A percentile compares a stretch with the other conserved stretches of the same genome.
phyloP scores from a whole-genome alignment of 2,329 filamentous ascomycete genomes.

The Ceratocystiopsis brevicomis region DNA sequence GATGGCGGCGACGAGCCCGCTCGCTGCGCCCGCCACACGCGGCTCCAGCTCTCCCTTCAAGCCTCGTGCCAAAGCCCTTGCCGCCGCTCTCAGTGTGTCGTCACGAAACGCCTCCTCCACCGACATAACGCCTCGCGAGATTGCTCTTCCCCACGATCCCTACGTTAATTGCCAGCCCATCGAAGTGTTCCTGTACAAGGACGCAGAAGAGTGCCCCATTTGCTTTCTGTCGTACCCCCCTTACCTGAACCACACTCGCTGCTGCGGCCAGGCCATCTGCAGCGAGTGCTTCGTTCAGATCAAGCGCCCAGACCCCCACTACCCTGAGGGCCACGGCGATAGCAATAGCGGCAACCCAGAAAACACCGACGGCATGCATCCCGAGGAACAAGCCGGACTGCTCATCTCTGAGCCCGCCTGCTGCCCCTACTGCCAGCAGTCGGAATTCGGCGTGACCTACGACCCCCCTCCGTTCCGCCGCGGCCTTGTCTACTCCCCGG shows the following conservation, averaged over 20 bases:
- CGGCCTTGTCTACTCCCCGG: constrained; percentile 51
- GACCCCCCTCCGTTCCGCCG: constrained; percentile 73
- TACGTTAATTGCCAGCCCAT: constrained; percentile 88
- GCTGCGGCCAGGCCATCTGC: constrained; percentile 90
- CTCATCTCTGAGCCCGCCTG: constrained; percentile 80
- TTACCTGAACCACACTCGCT: constrained; percentile 82
- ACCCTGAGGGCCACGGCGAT: constrained; percentile 56
- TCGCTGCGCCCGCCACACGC: too few relatives aligned
- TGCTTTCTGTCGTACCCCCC: constrained; percentile 94
- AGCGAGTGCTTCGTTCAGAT: constrained; percentile 99
- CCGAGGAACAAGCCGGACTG: constrained; percentile 38
- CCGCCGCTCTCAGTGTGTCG: constrained; percentile 55
- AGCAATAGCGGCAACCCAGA: constrained; percentile 17
- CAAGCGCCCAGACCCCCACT: constrained; percentile 79
- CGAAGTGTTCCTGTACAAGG: constrained; percentile 86
- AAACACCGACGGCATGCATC: constrained; percentile 14
- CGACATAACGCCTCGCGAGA: constrained; percentile 58
- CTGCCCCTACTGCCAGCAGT: constrained; percentile 87
- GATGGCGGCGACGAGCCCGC: too few relatives aligned
- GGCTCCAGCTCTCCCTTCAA: constrained; percentile 47
- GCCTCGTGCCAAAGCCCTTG: constrained; percentile 73
- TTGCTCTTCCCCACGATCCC: constrained; percentile 62
- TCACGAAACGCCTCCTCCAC: constrained; percentile 53
- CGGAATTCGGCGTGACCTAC: constrained; percentile 94
- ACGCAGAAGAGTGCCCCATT: constrained; percentile 79